These are phyloP conservation scores for Aspergillus kassunensis DNA, from an alignment of 495 filamentous ascomycete species.

Conservation along the genomic window DNA sequence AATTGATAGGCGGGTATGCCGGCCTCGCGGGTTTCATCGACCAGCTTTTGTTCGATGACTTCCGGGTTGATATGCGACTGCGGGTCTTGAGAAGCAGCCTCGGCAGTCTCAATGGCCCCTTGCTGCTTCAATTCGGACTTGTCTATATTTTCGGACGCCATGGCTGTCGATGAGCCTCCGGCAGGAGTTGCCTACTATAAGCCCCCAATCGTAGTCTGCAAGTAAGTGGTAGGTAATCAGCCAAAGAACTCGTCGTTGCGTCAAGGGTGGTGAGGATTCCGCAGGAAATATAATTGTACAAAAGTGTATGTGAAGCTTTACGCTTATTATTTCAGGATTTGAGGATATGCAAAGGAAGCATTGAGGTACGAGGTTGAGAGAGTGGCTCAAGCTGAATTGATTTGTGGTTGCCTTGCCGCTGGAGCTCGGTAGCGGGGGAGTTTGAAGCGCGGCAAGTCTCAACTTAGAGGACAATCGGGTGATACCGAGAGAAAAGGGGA, in stretches of 20 bases:
- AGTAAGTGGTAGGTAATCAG: not conserved
- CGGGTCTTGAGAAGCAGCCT: conserved; percentile 58
- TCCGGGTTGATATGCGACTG: conserved; percentile 60
- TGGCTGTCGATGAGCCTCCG: conserved; percentile 24
- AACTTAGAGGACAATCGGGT: conserved; percentile 4
- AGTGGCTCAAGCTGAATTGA: not conserved
- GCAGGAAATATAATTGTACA: not conserved
- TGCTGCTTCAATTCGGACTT: conserved; percentile 70
- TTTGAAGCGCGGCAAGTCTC: conserved; percentile 8
- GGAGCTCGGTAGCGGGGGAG: conserved; percentile 24
- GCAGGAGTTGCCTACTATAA: conserved; percentile 16
- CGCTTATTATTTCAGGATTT: too few species aligned
- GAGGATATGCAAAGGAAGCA: too few species aligned
- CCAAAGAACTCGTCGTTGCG: not conserved
- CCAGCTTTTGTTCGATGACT: conserved; percentile 63
- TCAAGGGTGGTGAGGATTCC: not conserved
- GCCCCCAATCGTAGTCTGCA: conserved; percentile 13
- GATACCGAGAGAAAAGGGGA: conserved; percentile 1
- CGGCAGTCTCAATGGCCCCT: conserved; percentile 61
- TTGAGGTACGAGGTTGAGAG: not conserved
- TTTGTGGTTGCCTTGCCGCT: conserved; percentile 17
- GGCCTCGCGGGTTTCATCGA: conserved; percentile 69
- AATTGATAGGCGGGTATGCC: conserved; percentile 80
- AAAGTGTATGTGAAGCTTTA: not conserved
- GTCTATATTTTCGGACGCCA: conserved; percentile 37